Evolutionary conservation across 441 rosid species (phyloP).

Genomic region (Croton laevigatus): DNA sequence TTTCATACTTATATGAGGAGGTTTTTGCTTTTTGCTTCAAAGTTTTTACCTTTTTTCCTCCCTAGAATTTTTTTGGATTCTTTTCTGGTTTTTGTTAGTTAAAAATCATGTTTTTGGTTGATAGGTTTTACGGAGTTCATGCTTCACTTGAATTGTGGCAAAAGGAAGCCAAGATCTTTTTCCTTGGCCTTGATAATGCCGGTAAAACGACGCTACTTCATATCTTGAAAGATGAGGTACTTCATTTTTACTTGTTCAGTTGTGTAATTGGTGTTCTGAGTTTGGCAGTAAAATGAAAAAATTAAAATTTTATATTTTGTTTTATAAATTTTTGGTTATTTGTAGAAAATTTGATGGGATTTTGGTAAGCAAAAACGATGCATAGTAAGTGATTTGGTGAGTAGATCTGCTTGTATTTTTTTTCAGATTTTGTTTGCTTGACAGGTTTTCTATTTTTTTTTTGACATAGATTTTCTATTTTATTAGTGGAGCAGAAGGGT

Average conservation of each 20-base stretch:
- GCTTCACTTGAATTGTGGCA: conserved; percentile 78
- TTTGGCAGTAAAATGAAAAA: not conserved
- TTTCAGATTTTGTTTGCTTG: no score
- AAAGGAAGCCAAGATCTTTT: conserved; percentile 86
- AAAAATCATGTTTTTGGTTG: conserved; percentile 58
- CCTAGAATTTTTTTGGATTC: not conserved
- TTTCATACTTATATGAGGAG: no score
- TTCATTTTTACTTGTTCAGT: not conserved
- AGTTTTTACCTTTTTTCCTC: not conserved
- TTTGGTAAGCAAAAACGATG: no score
- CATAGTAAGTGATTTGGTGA: no score
- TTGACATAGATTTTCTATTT: no score
- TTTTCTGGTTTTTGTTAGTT: not conserved
- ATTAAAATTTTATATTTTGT: no score
- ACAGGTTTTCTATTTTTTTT: no score
- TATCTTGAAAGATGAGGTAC: conserved; percentile 77
- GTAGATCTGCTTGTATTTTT: no score
- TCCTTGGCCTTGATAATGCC: conserved; percentile 84
- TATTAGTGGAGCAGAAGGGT: no score
- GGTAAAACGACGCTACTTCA: conserved; percentile 85
- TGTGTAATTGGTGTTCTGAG: not conserved
- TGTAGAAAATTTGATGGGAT: no score
- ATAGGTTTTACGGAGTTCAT: conserved; percentile 77
- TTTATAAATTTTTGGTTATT: no score
- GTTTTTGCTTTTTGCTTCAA: not conserved